Evolutionary conservation across 1,284 basidiomycete species (phyloP).

Genomic region (Mrakiaceae sp.): DNA sequence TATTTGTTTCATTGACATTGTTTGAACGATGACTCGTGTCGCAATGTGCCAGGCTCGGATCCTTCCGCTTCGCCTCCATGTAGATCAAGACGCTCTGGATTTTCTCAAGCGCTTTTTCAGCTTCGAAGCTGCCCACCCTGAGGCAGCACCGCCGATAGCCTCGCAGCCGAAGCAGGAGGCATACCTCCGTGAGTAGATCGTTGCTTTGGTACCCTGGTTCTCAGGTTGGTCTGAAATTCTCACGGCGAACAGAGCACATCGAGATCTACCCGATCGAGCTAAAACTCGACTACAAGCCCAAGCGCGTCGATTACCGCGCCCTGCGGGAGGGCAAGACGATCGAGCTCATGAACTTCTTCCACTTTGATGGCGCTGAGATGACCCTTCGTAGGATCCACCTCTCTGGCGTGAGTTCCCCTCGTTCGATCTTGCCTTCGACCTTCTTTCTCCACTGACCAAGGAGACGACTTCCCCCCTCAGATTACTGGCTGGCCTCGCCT

Average conservation of each 20-base stretch:
- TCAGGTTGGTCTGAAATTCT: neutral
- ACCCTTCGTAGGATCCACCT: constrained; percentile 85
- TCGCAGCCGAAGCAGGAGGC: constrained; percentile 17
- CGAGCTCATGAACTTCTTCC: constrained; percentile 99
- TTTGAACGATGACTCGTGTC: neutral
- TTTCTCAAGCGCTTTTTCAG: constrained; percentile 94
- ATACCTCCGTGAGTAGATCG: constrained; percentile 33
- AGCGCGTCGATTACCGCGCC: constrained; percentile 89
- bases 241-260: constrained; percentile 51
- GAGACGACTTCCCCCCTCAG: constrained; percentile 34
- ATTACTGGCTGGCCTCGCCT: constrained; percentile 79
- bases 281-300: constrained; percentile 97
- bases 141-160: neutral
- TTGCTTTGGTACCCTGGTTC: neutral
- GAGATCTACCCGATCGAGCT: constrained; percentile 73
- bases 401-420: constrained; percentile 55
- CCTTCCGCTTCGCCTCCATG: constrained; percentile 77
- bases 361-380: constrained; percentile 98
- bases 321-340: constrained; percentile 82
- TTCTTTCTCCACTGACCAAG: constrained; percentile 7
- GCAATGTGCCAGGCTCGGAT: constrained; percentile 56
- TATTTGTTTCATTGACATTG: neutral
- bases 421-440: neutral
- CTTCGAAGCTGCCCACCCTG: constrained; percentile 50
- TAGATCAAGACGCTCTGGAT: constrained; percentile 96